Percentiles rank a stretch among this genome's conserved stretches.
Conservation (phyloP, 2,329 filamentous ascomycete species). For the Hypoxylon sp. region DNA sequence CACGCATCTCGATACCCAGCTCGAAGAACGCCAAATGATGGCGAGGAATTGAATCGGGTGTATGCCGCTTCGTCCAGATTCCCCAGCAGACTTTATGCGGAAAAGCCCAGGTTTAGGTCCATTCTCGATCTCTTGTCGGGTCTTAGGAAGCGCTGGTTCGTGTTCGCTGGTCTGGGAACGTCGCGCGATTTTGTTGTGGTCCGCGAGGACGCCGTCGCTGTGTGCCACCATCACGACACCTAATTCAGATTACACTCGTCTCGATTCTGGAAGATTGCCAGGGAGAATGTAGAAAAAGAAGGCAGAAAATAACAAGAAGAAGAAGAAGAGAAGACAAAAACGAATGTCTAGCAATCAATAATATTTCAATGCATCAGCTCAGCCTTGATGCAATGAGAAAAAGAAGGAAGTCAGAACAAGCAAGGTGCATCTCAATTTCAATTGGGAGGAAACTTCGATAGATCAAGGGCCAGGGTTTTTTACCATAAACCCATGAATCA, state of each 20-base stretch:
- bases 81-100: slow-evolving; percentile 57
- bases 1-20: slow-evolving; percentile 68
- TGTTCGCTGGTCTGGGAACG: slow-evolving; percentile 33
- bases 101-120: slow-evolving; percentile 33
- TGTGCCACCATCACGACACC: slow-evolving; percentile 19
- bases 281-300: slow-evolving; percentile 2
- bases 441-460: not conserved
- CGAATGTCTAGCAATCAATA: slow-evolving; percentile 7
- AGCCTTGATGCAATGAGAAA: slow-evolving; percentile 8
- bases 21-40: slow-evolving; percentile 71
- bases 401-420: slow-evolving; percentile 15
- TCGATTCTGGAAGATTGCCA: no score
- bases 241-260: no score
- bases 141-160: slow-evolving; percentile 40
- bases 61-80: slow-evolving; percentile 73
- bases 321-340: slow-evolving; percentile 5
- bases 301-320: not conserved
- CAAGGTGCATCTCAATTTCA: slow-evolving; percentile 2
- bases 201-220: slow-evolving; percentile 11
- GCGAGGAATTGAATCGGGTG: slow-evolving; percentile 69
- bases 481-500: slow-evolving; percentile 2
- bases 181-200: slow-evolving; percentile 34
- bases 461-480: slow-evolving; percentile 1
- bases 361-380: slow-evolving; percentile 17
- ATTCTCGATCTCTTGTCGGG: slow-evolving; percentile 36